phyloP scores from a whole-genome alignment of 805 yeast species.

The Henningerozyma blattae region DNA sequence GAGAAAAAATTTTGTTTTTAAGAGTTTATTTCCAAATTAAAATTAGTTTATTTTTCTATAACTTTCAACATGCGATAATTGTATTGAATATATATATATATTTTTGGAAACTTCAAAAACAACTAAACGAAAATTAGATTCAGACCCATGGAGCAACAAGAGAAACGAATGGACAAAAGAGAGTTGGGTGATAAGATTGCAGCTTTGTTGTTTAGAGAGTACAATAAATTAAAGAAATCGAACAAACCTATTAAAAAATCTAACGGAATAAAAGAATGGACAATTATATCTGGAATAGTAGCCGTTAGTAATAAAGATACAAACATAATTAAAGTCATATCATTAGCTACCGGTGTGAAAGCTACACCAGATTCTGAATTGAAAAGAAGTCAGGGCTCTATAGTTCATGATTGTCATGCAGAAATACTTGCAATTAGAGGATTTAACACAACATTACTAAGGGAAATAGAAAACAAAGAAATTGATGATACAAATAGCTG shows the following conservation, averaged over 20 bases:
- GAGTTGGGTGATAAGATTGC: constrained; percentile 13
- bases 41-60: not conserved
- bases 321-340: constrained; percentile 26
- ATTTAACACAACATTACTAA: constrained; percentile 49
- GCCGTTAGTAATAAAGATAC: constrained; percentile 20
- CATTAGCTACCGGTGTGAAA: constrained; percentile 76
- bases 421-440: constrained; percentile 66
- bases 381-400: constrained; percentile 35
- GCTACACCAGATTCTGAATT: constrained; percentile 46
- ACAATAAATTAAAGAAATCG: constrained; percentile 21
- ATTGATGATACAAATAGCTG: not conserved
- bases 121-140: not conserved
- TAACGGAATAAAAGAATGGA: constrained; percentile 68
- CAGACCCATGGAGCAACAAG: no score
- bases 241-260: constrained; percentile 54
- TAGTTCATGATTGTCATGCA: constrained; percentile 86
- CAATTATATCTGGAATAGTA: constrained; percentile 68
- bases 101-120: no score
- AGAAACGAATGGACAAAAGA: not conserved
- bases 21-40: no score
- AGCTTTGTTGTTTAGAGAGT: constrained; percentile 12
- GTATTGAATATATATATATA: not conserved
- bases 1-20: no score
- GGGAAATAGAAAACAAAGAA: constrained; percentile 27
- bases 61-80: not conserved